These are phyloP conservation scores for Fomitopsis serialis DNA, from an alignment of 768 basidiomycete species.

Conservation along the genomic window DNA sequence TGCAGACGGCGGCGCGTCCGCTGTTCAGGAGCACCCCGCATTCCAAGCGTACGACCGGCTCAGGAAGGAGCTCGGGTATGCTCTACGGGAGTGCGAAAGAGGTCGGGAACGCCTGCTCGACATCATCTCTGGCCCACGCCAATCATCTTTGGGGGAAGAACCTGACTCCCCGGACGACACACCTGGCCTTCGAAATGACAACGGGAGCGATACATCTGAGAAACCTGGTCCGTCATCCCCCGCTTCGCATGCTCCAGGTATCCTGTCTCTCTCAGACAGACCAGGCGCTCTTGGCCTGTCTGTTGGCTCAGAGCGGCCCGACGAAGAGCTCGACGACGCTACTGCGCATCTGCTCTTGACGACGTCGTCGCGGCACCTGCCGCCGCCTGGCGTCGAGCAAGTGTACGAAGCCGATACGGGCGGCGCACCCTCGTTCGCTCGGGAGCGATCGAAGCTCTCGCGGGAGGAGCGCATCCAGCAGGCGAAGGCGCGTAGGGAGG, in stretches of 20 bases:
- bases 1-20: conserved; percentile 3
- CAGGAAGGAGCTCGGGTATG: conserved; percentile 70
- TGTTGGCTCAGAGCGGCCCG: conserved; percentile 13
- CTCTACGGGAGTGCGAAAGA: conserved; percentile 77
- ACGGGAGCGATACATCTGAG: conserved; percentile 50
- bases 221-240: conserved; percentile 37
- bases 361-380: conserved; percentile 48
- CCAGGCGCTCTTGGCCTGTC: conserved; percentile 13
- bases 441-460: conserved; percentile 62
- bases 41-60: conserved; percentile 71
- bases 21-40: conserved; percentile 33
- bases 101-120: conserved; percentile 62
- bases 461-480: conserved; percentile 71
- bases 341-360: conserved; percentile 48
- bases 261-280: background rate
- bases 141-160: conserved; percentile 35
- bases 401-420: conserved; percentile 73
- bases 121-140: conserved; percentile 39
- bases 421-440: conserved; percentile 29
- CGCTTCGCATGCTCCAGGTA: conserved; percentile 16
- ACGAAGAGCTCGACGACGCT: conserved; percentile 43
- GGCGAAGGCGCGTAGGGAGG: conserved; percentile 50
- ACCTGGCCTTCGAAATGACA: conserved; percentile 44
- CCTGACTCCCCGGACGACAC: conserved; percentile 44
- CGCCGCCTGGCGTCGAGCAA: conserved; percentile 68